Base-by-base conservation (phyloP, 345 rosid genomes). In the Theobroma cacao region DNA sequence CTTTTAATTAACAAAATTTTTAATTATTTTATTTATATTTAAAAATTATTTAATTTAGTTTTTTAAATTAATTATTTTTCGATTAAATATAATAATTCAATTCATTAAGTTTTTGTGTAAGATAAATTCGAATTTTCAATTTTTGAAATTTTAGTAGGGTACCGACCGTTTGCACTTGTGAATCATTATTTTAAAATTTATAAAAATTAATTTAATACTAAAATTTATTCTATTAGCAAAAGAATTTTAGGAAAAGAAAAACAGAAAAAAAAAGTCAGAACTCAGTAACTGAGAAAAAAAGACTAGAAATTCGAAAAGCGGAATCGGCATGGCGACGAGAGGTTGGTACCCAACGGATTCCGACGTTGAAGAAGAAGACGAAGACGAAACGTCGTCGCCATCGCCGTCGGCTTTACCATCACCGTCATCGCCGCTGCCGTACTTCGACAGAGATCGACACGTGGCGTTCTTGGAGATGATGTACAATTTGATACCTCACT, bases 401-500 rank as follows among this genome's bases (percentile, higher is more conserved):
- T 26, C 72, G 3, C 75, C 80, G 64, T 76, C n/a, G n/a, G n/a
- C n/a, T n/a, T n/a, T 81, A 7, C 72, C 82, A 11, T 75, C 82
- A 0, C 22, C 53, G 5, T 71, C 87, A 9, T 74, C 79, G 11
- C 41, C 75, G n/a, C 52, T 79, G 12, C 20, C 80, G 24, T 67
- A 56, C 76, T 89, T 95, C 76, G 89, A 89, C 33, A 82, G 82
- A 74, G 95, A 89, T 30, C 80, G 82, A 47, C 99, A 94, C 86
- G 86, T 89, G 80, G 34, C 81, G 41, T 96, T 56, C 86, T 65
- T 91, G 64, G 74, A 83, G 89, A 91, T 91, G 99, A 90, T 92
- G 97, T 92, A 90, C 83, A 83, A 87, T 79, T 36, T 91, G 87
- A 73, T 96, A 67, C 95, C 98, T 0, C n/a, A 75, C 60, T 83